Percentiles rank a stretch among this genome's conserved stretches.
These are phyloP conservation scores for Pythium pyrilobum DNA, from an alignment of 352 stramenopile genomes.

Conservation along the genomic window DNA sequence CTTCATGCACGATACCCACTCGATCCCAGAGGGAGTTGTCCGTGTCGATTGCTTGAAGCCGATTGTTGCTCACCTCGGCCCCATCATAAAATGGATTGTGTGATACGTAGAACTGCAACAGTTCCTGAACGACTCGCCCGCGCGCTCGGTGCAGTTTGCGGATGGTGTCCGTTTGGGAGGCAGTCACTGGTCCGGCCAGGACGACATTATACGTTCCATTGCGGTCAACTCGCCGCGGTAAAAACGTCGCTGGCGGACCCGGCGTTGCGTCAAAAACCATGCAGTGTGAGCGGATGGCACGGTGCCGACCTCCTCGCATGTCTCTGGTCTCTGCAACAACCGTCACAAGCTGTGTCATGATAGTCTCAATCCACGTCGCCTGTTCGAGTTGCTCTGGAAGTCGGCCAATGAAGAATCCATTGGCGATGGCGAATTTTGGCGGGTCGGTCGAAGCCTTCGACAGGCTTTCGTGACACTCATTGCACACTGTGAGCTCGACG, in stretches of 20 bases:
- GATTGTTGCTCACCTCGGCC: not conserved
- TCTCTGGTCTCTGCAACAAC: conserved; percentile 18
- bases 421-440: conserved; percentile 22
- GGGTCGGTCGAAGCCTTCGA: not conserved
- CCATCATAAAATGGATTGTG: conserved; percentile 4
- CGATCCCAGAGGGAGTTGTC: not conserved
- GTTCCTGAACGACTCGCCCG: not conserved
- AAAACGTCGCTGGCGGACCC: conserved; percentile 9
- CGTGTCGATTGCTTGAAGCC: not conserved
- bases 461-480: conserved; percentile 3
- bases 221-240: conserved; percentile 8
- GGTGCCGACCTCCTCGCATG: conserved; percentile 18
- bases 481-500: not conserved
- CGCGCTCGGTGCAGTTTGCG: conserved; percentile 13
- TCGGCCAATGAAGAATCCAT: conserved; percentile 19
- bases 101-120: conserved; percentile 4
- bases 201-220: conserved; percentile 15
- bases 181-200: conserved; percentile 16
- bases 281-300: conserved; percentile 19
- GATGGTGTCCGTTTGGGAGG: conserved; percentile 6
- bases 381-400: not conserved
- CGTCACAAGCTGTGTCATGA: conserved; percentile 18
- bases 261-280: conserved; percentile 23
- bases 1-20: not conserved
- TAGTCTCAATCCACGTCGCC: conserved; percentile 15